Evolutionary conservation across 768 basidiomycete species (phyloP).

Genomic region (Lentinula sp.): DNA sequence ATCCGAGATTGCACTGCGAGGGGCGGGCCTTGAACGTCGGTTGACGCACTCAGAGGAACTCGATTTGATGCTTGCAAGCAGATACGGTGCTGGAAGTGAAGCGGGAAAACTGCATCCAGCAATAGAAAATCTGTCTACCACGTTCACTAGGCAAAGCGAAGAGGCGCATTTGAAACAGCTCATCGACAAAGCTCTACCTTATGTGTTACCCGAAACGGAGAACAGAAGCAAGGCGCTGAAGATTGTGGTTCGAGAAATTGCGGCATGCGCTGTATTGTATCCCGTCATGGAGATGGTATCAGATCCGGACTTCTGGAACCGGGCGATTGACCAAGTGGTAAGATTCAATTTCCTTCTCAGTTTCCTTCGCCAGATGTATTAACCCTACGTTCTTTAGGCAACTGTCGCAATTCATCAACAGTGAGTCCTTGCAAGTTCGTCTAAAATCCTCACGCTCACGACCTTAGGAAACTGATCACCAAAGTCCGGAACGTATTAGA

Average conservation of each 20-base stretch:
- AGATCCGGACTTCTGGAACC: conserved; percentile 98
- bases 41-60: conserved; percentile 88
- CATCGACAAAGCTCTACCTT: conserved; percentile 65
- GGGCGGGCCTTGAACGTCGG: conserved; percentile 74
- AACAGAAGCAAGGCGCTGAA: conserved; percentile 61
- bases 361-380: background rate
- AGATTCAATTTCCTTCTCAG: conserved; percentile 22
- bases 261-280: conserved; percentile 75
- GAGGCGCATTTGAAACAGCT: conserved; percentile 76
- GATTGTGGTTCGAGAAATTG: conserved; percentile 75
- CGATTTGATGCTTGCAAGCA: conserved; percentile 78
- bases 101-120: conserved; percentile 73
- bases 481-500: conserved; percentile 84
- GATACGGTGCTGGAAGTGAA: conserved; percentile 62
- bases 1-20: conserved; percentile 81
- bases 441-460: conserved; percentile 2
- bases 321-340: conserved; percentile 86
- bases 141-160: conserved; percentile 85
- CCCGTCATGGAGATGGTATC: conserved; percentile 90
- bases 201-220: conserved; percentile 74
- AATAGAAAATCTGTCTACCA: conserved; percentile 81
- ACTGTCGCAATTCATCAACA: conserved; percentile 49
- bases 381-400: conserved; percentile 24
- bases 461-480: conserved; percentile 69
- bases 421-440: conserved; percentile 19